Base-by-base conservation (phyloP, 768 basidiomycete genomes). In the Trametes coccinea region DNA sequence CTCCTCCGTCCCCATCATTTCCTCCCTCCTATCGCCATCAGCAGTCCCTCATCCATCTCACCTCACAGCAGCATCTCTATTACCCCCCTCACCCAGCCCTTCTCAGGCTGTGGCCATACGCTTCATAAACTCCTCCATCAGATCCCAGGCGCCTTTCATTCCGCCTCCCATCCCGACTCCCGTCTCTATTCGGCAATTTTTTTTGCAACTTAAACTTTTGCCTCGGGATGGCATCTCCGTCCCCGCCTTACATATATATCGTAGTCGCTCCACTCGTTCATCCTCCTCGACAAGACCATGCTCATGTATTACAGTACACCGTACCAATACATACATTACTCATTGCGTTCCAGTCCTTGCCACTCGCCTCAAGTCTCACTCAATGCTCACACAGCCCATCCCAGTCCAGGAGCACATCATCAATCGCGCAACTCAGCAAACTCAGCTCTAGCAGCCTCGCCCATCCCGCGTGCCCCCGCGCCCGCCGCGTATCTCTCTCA, bases 141-240 rank as follows among this genome's bases (percentile, higher is more conserved):
- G 31, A 50, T 48, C n/a, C 37, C 27, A 11, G 13, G 34, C 37
- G n/a, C 51, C 13, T n/a, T 52, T 37, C 5, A 37, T 37, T 37
- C 34, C 34, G 34, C 34, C 40, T 10, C 46, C 33, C 27, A 37
- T 37, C 47, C 29, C 53, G 33, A 34, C 60, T n/a, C 55, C 16
- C 40, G 22, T 50, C 54, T 56, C 43, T 31, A 50, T 56, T 37
- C 54, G 48, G 27, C 43, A 51, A 56, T 62, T 49, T 55, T 49
- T 62, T 58, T 58, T 41, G 44, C 50, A 53, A 31, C 61, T 61
- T 55, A 31, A 44, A 48, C 60, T 61, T 61, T 61, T 61, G 53
- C 53, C 60, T 61, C 46, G 53, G 40, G 8, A 22, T 44, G 27
- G 22, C 52, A 44, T 29, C 30, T 33, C 53, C 52, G 60, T 11